Conservation (phyloP, 176 grass and related monocot genomes). For the Pontederia paniculata region DNA sequence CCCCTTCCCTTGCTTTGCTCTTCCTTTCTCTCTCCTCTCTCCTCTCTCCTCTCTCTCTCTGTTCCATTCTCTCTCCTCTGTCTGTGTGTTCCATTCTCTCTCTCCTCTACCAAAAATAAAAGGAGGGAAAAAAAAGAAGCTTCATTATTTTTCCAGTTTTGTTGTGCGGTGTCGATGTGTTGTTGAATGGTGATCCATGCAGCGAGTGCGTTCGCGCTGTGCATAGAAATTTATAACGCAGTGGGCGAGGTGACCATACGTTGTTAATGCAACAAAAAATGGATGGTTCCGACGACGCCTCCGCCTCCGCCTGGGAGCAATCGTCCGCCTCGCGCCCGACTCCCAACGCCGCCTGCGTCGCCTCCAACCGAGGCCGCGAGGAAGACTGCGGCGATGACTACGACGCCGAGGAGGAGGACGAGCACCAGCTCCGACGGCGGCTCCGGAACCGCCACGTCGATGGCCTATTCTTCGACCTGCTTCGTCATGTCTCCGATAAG, state of each 20-base stretch:
- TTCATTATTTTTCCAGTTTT: background rate
- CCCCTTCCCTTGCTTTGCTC: background rate
- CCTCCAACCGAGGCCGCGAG: background rate
- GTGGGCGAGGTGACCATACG: background rate
- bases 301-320: background rate
- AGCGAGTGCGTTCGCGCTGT: background rate
- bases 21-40: background rate
- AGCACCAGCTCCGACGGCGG: constrained; percentile 6
- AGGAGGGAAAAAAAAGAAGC: no score
- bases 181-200: background rate
- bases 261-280: background rate
- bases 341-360: background rate
- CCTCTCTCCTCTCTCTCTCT: background rate
- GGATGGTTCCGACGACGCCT: constrained; percentile 12
- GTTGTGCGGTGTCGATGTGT: background rate
- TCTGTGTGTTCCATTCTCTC: background rate
- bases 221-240: background rate
- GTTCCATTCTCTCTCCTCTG: background rate
- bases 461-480: constrained; percentile 34
- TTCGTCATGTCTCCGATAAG: constrained; percentile 73
- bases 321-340: constrained; percentile 10
- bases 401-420: no score
- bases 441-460: background rate
- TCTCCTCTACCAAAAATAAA: background rate
- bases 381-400: constrained; percentile 7